Evolutionary conservation across 352 stramenopile species (phyloP).

Genomic region (Albugo laibachii): DNA sequence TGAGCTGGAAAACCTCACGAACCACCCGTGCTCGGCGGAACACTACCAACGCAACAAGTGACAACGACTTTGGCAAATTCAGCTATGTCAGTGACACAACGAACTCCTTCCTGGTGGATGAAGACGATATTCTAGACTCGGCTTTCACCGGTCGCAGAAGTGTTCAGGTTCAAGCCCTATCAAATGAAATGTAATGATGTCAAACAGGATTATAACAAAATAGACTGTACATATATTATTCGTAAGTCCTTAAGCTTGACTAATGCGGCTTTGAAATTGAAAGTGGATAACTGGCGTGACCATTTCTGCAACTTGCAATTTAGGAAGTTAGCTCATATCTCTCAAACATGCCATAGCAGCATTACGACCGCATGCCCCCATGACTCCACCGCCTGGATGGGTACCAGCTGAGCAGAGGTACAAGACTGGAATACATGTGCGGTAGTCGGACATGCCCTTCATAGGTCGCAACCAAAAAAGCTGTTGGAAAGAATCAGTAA

Average conservation of each 20-base stretch:
- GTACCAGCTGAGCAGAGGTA: slow-evolving; percentile 76
- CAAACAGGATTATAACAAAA: neutral
- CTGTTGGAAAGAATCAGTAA: slow-evolving; percentile 7
- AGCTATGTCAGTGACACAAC: slow-evolving; percentile 79
- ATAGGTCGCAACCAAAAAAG: slow-evolving; percentile 79
- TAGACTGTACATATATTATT: neutral
- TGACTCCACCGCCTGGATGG: slow-evolving; percentile 80
- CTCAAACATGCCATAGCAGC: slow-evolving; percentile 49
- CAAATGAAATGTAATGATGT: slow-evolving; percentile 27
- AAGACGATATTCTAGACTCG: slow-evolving; percentile 76
- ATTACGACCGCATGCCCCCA: slow-evolving; percentile 78
- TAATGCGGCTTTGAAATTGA: no score
- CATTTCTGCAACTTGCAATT: neutral
- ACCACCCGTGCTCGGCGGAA: slow-evolving; percentile 16
- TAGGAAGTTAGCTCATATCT: slow-evolving; percentile 16
- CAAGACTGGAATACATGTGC: slow-evolving; percentile 54
- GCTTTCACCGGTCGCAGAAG: slow-evolving; percentile 64
- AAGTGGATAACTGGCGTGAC: no score
- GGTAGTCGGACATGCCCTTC: slow-evolving; percentile 61
- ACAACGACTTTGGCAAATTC: slow-evolving; percentile 74
- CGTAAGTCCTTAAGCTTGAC: no score
- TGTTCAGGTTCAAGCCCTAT: slow-evolving; percentile 63
- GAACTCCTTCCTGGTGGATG: slow-evolving; percentile 75
- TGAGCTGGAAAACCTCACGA: slow-evolving; percentile 47
- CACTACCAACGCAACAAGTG: neutral